Conservation (phyloP, 2,329 filamentous ascomycete species). For the Ustulina deusta region DNA sequence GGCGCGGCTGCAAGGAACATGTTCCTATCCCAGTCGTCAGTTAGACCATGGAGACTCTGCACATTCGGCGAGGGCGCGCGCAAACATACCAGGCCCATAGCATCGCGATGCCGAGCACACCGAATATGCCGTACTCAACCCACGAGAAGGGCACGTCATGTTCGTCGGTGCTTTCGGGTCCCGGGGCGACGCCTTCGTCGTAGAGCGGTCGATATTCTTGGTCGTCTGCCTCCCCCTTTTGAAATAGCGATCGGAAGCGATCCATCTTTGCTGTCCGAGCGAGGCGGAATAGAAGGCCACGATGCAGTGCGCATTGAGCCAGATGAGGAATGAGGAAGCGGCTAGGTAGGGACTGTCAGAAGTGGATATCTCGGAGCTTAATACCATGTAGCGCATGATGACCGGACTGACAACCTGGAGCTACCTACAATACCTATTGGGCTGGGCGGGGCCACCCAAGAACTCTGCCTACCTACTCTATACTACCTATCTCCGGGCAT, state of each 20-base stretch:
- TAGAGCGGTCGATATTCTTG: conserved; percentile 53
- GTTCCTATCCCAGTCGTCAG: conserved; percentile 71
- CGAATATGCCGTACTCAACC: conserved; percentile 87
- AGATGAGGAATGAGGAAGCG: neutral
- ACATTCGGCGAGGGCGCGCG: conserved; percentile 14
- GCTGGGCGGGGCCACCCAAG: neutral
- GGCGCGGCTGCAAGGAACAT: conserved; percentile 97
- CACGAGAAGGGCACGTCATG: conserved; percentile 76
- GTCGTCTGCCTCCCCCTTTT: conserved; percentile 47
- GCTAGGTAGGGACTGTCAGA: neutral
- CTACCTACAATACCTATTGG: neutral
- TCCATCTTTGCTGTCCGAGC: conserved; percentile 51
- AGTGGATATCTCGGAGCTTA: conserved; percentile 23
- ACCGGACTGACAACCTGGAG: neutral
- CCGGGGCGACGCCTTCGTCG: conserved; percentile 43
- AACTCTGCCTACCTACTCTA: neutral
- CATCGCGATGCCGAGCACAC: conserved; percentile 90
- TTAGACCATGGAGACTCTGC: conserved; percentile 24
- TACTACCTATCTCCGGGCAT: neutral
- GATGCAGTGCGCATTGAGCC: conserved; percentile 24
- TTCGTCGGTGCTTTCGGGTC: conserved; percentile 45
- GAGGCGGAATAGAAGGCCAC: conserved; percentile 7
- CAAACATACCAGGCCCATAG: conserved; percentile 90
- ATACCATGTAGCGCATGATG: neutral
- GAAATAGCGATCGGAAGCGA: conserved; percentile 55